Conservation (phyloP, 805 yeast species). For the Scheffersomyces lignosus region DNA sequence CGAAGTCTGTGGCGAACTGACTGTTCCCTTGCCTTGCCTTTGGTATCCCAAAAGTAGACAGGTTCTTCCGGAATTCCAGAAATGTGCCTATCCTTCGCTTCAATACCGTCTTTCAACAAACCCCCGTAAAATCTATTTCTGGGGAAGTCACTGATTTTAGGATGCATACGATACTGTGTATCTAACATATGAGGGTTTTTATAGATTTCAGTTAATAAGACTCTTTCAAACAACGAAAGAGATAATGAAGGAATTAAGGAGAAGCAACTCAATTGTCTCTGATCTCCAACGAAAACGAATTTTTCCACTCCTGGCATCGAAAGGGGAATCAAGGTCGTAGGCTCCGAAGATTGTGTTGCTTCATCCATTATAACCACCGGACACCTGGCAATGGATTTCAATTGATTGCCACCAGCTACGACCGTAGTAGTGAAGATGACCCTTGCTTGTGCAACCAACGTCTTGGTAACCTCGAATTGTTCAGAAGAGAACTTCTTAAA, state of each 20-base stretch:
- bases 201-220: slow-evolving; percentile 60
- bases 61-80: slow-evolving; percentile 51
- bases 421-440: slow-evolving; percentile 74
- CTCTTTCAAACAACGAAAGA: slow-evolving; percentile 68
- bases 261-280: slow-evolving; percentile 70
- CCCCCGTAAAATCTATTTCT: slow-evolving; percentile 51
- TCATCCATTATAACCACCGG: slow-evolving; percentile 80
- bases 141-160: slow-evolving; percentile 60
- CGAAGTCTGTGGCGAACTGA: slow-evolving; percentile 49
- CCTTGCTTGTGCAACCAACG: slow-evolving; percentile 60
- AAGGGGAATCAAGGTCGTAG: slow-evolving; percentile 67
- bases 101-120: slow-evolving; percentile 57
- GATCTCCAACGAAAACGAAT: slow-evolving; percentile 75
- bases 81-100: slow-evolving; percentile 48
- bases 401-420: slow-evolving; percentile 65
- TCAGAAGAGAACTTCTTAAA: slow-evolving; percentile 51
- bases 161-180: slow-evolving; percentile 68
- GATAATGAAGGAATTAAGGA: slow-evolving; percentile 67
- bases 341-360: slow-evolving; percentile 75
- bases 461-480: slow-evolving; percentile 46
- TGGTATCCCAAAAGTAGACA: slow-evolving; percentile 59
- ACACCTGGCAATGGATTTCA: slow-evolving; percentile 52
- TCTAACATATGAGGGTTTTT: slow-evolving; percentile 65
- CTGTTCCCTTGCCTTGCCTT: slow-evolving; percentile 47
- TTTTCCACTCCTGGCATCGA: slow-evolving; percentile 67